Percentiles rank a stretch among this genome's conserved stretches.
Conservation (phyloP, 2,329 filamentous ascomycete species). For the Colletotrichum sp. region DNA sequence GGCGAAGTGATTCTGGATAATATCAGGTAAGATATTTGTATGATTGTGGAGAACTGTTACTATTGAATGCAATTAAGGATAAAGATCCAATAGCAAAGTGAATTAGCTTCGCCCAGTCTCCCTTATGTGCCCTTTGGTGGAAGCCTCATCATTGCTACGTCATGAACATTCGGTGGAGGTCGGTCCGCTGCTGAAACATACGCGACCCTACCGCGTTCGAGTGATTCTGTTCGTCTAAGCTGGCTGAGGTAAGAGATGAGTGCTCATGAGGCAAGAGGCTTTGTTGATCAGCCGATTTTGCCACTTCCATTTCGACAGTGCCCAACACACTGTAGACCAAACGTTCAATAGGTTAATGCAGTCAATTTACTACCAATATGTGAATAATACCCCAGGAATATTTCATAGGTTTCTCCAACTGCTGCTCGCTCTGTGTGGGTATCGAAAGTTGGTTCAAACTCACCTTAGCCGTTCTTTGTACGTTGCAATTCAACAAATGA, state of each 20-base stretch:
- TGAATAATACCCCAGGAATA: background rate
- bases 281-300: background rate
- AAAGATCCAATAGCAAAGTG: background rate
- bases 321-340: background rate
- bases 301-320: background rate
- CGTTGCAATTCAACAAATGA: background rate
- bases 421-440: no score
- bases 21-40: background rate
- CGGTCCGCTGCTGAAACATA: background rate
- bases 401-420: background rate
- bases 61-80: background rate
- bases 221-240: background rate
- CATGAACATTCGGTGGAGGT: background rate
- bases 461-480: fast-evolving
- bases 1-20: background rate
- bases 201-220: background rate
- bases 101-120: background rate
- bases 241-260: background rate
- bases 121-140: background rate
- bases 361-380: background rate
- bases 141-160: background rate
- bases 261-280: background rate
- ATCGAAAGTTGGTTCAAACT: background rate
- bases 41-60: background rate
- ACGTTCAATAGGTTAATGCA: background rate